A percentile compares a stretch with the other conserved stretches of the same genome.
These are phyloP conservation scores for Euphorbia schlechtendalii DNA, from an alignment of 441 rosid genomes.

Conservation along the genomic window DNA sequence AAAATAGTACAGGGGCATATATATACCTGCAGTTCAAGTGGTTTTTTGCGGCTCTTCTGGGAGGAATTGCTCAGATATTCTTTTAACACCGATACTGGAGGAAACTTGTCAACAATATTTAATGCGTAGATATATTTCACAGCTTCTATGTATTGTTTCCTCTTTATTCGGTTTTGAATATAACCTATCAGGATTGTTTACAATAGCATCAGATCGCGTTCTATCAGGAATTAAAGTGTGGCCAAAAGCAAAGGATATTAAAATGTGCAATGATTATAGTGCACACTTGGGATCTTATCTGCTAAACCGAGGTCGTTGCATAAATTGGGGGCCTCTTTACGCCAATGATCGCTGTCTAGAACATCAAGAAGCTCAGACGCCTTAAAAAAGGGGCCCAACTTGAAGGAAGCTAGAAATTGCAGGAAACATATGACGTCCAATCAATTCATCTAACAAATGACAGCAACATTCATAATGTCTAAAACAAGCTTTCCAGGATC, in stretches of 20 bases:
- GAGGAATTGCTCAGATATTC: slow-evolving; percentile 15
- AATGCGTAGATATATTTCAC: slow-evolving; percentile 24
- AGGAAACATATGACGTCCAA: slow-evolving; percentile 29
- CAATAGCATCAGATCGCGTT: neutral
- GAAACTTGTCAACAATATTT: slow-evolving; percentile 25
- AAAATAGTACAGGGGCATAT: no score
- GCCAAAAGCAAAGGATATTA: neutral
- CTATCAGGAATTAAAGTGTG: neutral
- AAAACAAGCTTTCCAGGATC: slow-evolving; percentile 29
- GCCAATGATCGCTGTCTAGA: slow-evolving; percentile 20
- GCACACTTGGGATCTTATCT: slow-evolving; percentile 27
- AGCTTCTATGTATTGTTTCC: slow-evolving; percentile 21
- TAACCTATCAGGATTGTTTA: slow-evolving; percentile 20
- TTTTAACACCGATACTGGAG: slow-evolving; percentile 18
- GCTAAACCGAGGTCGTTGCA: slow-evolving; percentile 25
- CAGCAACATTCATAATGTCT: slow-evolving; percentile 15
- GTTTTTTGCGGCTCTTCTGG: neutral
- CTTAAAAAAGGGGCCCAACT: slow-evolving; percentile 20
- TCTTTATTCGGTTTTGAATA: slow-evolving; percentile 20
- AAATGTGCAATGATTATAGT: neutral
- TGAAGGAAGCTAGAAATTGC: slow-evolving; percentile 31
- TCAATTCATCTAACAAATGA: no score
- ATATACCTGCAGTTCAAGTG: slow-evolving; percentile 12
- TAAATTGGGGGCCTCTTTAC: slow-evolving; percentile 21
- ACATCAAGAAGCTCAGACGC: slow-evolving; percentile 18